Base-by-base conservation (phyloP, 163 green algal genomes). In the Coccomyxa subellipsoidea region DNA sequence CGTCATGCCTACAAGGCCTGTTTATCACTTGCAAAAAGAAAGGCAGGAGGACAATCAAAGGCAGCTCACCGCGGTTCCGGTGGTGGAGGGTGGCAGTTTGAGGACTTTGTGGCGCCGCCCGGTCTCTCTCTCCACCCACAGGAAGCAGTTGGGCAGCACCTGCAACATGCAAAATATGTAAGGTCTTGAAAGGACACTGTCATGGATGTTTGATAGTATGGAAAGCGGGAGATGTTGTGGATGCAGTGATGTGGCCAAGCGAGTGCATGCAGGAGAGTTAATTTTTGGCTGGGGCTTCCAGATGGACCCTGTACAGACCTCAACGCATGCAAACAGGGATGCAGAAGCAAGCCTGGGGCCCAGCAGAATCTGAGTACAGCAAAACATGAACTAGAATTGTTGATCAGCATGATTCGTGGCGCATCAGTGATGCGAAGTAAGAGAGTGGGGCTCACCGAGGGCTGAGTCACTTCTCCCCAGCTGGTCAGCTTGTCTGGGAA, bases 61-160 rank as follows among this genome's bases (percentile, higher is more conserved):
- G 7, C 1, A 32, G 32, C 37, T 78, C 72, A 78, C 72, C 32
- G 36, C 27, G 38, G 76, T 39, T 38, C 37, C 37, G 21, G 76
- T 80, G 10, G 76, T 27, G 27, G 76, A 80, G 21, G 76, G 76
- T 12, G 76, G 76, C 21, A 80, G 38, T n/a, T 69, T 59, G 10
- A 80, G 38, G 38, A 80, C 36, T n/a, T 80, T 80, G 38, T 80
- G 38, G 2, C 39, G 38, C 29, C 29, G 37, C 10, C 76, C 76
- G 10, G 76, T 78, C 27, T 31, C 32, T 27, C 31, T 78, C 37
- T 78, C 72, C 37, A 78, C 72, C 72, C 72, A 78, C 7, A 78
- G 32, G 25, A n/a, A 78, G 37, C 72, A 78, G 37, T 78, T 78
- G 31, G 72, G 72, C 31, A 73, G 66, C 27, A 73, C 66, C 66